A percentile compares a stretch with the other conserved stretches of the same genome.
These are phyloP conservation scores for Yarrowia divulgata DNA, from an alignment of 805 yeast species.

Conservation along the genomic window DNA sequence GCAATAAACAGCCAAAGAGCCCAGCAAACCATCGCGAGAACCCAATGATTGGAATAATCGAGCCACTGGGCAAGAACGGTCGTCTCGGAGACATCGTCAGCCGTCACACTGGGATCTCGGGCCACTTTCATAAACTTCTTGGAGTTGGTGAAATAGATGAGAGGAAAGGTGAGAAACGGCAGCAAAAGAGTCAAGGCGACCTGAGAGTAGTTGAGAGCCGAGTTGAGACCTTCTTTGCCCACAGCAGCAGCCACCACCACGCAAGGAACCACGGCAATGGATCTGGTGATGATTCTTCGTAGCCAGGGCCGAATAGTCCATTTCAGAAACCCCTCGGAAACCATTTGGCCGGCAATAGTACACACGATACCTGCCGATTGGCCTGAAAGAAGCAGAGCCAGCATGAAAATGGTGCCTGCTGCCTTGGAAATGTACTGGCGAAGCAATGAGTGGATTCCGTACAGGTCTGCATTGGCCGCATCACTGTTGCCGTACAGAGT, in stretches of 20 bases:
- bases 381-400: conserved; percentile 84
- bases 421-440: conserved; percentile 67
- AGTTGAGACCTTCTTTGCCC: conserved; percentile 74
- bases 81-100: conserved; percentile 16
- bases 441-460: conserved; percentile 73
- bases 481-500: conserved; percentile 74
- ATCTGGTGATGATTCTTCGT: conserved; percentile 77
- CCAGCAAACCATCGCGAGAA: conserved; percentile 60
- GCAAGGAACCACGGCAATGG: conserved; percentile 83
- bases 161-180: conserved; percentile 85
- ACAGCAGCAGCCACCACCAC: conserved; percentile 70
- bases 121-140: conserved; percentile 65
- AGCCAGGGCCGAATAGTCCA: conserved; percentile 85
- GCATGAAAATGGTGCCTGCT: conserved; percentile 84
- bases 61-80: conserved; percentile 30
- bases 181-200: conserved; percentile 80
- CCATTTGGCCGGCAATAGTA: conserved; percentile 92
- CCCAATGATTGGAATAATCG: conserved; percentile 62
- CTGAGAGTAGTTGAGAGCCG: conserved; percentile 84
- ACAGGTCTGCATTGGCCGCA: conserved; percentile 79
- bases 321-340: conserved; percentile 85
- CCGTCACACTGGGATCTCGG: conserved; percentile 6
- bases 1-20: conserved; percentile 75
- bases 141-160: conserved; percentile 79
- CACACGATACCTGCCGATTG: conserved; percentile 93